Conservation (phyloP, 2,329 filamentous ascomycete genomes). For the Didymella pomorum region DNA sequence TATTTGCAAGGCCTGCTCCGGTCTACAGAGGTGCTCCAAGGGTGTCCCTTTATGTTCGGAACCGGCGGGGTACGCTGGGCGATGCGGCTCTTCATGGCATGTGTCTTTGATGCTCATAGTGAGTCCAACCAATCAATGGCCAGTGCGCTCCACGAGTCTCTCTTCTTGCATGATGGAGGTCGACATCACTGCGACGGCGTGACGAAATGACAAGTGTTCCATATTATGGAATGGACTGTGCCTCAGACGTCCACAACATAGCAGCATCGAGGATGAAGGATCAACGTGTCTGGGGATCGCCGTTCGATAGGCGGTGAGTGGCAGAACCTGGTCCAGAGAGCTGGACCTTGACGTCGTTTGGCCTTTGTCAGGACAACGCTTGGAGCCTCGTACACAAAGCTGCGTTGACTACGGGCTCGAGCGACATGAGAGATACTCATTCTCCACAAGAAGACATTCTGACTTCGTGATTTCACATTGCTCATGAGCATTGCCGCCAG, state of each 20-base stretch:
- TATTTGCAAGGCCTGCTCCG: background rate
- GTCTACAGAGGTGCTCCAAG: conserved; percentile 6
- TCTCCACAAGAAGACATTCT: background rate
- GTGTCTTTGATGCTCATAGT: conserved; percentile 23
- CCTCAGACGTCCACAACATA: conserved; percentile 18
- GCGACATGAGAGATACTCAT: background rate
- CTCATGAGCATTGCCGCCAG: background rate
- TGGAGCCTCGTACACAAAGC: background rate
- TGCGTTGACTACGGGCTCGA: background rate
- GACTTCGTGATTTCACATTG: background rate
- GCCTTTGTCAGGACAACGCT: conserved; percentile 5
- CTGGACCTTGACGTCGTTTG: conserved; percentile 11
- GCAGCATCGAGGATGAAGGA: background rate
- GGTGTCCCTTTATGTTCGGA: conserved; percentile 22
- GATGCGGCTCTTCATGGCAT: conserved; percentile 33
- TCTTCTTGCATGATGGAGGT: conserved; percentile 29
- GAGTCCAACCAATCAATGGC: conserved; percentile 36
- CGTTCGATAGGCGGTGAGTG: conserved; percentile 20
- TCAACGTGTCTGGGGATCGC: conserved; percentile 15
- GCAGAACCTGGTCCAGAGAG: conserved; percentile 13
- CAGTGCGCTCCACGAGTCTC: conserved; percentile 38
- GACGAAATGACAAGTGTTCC: conserved; percentile 20
- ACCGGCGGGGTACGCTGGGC: conserved; percentile 21
- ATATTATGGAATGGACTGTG: conserved; percentile 11
- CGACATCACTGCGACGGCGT: conserved; percentile 31